Evolutionary conservation across 2,329 filamentous ascomycete genomes (phyloP), one percentile per base, ranked within the genome.

Genomic region (Elsinoe ampelina): DNA sequence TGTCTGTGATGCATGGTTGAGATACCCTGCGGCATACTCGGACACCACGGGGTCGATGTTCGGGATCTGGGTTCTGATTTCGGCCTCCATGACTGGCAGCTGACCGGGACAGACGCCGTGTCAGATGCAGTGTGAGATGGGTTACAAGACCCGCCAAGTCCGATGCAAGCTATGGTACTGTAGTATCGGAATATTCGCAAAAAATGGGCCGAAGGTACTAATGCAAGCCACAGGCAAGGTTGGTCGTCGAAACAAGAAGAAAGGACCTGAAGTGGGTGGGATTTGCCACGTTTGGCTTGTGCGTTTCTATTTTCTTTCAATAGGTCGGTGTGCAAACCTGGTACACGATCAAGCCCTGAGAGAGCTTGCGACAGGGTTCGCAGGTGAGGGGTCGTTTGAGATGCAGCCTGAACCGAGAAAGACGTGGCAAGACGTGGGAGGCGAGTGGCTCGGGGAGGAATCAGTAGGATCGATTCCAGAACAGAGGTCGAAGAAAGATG

Each of bases 1-100:
- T 54, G 87, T 79, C 62, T 85, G 91, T 48, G 91, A 93, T 50
- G 93, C 93, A 78, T 98, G 92, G 67, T 84, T 90, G 64, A 98
- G 79, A 70, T 97, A 98, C 58, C 93, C 93, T 62, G 89, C 88
- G 32, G 68, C 66, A 63, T 72, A 72, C 50, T 69, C 65, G 17
- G 67, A 66, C n/a, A 72, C 64, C 48, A 71, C 65, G 17, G 69
- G 64, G 57, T 72, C 70, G 59, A 69, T 64, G 45, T 66, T 64
- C 15, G 68, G 68, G 20, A 64, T 63, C 59, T 68, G 68, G 6
- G 67, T 62, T 48, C 65, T 65, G 58, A 72, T 70, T 56, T 72
- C 67, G 32, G 65, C 62, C 62, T 71, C 67, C 69, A 71, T 71
- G 32, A 20, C 32, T 35, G 48, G 20, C 48, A 15, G 48, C 11